phyloP scores from a whole-genome alignment of 306 rosid species.

The Arachis stenosperma region DNA sequence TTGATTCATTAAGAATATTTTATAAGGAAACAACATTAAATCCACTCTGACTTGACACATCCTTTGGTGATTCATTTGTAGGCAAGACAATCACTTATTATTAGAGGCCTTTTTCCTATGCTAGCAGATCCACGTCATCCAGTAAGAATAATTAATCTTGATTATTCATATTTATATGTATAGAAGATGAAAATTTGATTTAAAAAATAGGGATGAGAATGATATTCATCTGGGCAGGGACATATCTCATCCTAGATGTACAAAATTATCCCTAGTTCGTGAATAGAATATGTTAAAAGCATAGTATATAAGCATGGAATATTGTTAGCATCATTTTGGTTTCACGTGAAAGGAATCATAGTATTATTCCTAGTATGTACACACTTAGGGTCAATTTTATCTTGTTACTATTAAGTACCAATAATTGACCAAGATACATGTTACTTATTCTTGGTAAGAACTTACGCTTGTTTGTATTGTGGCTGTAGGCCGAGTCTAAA shows the following conservation, averaged over 20 bases:
- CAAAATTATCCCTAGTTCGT: too few relatives aligned
- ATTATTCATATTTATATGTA: neutral
- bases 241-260: too few relatives aligned
- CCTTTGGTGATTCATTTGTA: constrained; percentile 38
- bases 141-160: constrained; percentile 53
- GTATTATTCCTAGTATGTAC: too few relatives aligned
- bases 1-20: too few relatives aligned
- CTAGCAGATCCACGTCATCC: constrained; percentile 97
- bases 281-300: too few relatives aligned
- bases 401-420: neutral
- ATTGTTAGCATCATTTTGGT: too few relatives aligned
- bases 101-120: constrained; percentile 91
- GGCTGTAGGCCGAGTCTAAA: constrained; percentile 76
- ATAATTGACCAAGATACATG: neutral
- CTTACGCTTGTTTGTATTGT: constrained; percentile 5
- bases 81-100: constrained; percentile 95
- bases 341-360: too few relatives aligned
- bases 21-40: constrained; percentile 1
- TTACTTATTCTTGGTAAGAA: neutral
- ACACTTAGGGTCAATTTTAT: too few relatives aligned
- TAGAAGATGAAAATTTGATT: neutral
- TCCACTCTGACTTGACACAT: constrained; percentile 6
- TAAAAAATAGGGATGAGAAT: neutral
- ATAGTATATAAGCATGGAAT: too few relatives aligned
- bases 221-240: too few relatives aligned